Percentiles rank a stretch among this genome's conserved stretches.
Conservation (phyloP, 306 rosid genomes). For the Fagus sylvatica region DNA sequence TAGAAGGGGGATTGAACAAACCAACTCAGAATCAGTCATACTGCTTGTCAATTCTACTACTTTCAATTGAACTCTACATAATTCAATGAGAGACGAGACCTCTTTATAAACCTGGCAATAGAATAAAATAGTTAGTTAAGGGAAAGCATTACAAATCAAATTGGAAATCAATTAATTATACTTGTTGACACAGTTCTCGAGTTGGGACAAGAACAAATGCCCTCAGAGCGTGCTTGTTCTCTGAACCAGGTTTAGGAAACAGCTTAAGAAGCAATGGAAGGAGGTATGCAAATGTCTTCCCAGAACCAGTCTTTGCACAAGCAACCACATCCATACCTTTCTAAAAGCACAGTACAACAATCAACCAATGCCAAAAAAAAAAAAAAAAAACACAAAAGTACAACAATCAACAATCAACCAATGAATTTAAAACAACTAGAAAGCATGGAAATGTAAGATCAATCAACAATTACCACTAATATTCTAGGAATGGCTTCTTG, state of each 20-base stretch:
- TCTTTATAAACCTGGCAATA: slow-evolving; percentile 63
- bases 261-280: slow-evolving; percentile 91
- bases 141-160: neutral
- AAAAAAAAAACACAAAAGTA: too few species aligned
- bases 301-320: slow-evolving; percentile 93
- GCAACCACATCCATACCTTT: slow-evolving; percentile 97
- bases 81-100: slow-evolving; percentile 62
- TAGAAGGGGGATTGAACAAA: slow-evolving; percentile 35
- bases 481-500: slow-evolving; percentile 75
- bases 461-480: slow-evolving; percentile 28
- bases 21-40: slow-evolving; percentile 74
- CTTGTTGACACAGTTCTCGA: slow-evolving; percentile 85
- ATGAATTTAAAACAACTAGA: neutral
- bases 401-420: neutral
- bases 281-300: slow-evolving; percentile 89
- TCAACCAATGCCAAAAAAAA: too few species aligned
- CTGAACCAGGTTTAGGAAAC: slow-evolving; percentile 45
- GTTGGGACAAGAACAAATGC: slow-evolving; percentile 81
- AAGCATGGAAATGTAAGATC: neutral
- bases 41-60: slow-evolving; percentile 80
- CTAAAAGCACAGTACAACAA: slow-evolving; percentile 41
- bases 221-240: slow-evolving; percentile 68
- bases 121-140: neutral
- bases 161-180: slow-evolving; percentile 11
- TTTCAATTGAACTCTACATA: slow-evolving; percentile 76